Evolutionary conservation across 2,329 filamentous ascomycete species (phyloP).

Genomic region (Leptographium lundbergii): DNA sequence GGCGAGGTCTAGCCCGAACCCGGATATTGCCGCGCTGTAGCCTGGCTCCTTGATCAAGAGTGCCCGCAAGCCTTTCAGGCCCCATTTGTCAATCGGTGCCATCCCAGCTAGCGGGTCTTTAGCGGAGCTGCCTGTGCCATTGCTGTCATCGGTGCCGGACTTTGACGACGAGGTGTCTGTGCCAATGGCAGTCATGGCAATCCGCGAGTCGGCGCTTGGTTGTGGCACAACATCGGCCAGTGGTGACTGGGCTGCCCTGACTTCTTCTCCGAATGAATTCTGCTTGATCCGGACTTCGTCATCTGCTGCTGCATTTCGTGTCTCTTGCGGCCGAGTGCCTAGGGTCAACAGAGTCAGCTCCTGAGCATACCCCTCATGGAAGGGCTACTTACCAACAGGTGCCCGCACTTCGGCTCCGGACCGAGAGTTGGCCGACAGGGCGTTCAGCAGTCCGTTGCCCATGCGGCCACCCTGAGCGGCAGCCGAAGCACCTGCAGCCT

Average conservation of each 20-base stretch:
- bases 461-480: constrained; percentile 23
- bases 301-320: constrained; percentile 24
- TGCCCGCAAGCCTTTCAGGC: constrained; percentile 49
- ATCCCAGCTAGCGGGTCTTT: constrained; percentile 49
- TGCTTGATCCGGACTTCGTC: constrained; percentile 34
- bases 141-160: constrained; percentile 22
- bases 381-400: constrained; percentile 26
- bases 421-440: constrained; percentile 46
- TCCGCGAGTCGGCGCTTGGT: constrained; percentile 23
- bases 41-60: constrained; percentile 53
- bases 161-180: constrained; percentile 24
- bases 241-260: neutral
- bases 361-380: neutral
- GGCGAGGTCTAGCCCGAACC: constrained; percentile 45
- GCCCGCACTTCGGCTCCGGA: constrained; percentile 34
- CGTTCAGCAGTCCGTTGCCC: constrained; percentile 51
- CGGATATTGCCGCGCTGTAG: constrained; percentile 47
- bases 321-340: constrained; percentile 31
- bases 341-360: neutral
- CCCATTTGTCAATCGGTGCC: constrained; percentile 51
- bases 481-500: constrained; percentile 18
- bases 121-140: constrained; percentile 25
- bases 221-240: neutral
- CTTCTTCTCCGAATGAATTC: constrained; percentile 30
- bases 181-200: constrained; percentile 34